A percentile compares a stretch with the other conserved stretches of the same genome.
Evolutionary conservation across 208 protist species (phyloP).

Genomic region (Trypanosoma cruzi): DNA sequence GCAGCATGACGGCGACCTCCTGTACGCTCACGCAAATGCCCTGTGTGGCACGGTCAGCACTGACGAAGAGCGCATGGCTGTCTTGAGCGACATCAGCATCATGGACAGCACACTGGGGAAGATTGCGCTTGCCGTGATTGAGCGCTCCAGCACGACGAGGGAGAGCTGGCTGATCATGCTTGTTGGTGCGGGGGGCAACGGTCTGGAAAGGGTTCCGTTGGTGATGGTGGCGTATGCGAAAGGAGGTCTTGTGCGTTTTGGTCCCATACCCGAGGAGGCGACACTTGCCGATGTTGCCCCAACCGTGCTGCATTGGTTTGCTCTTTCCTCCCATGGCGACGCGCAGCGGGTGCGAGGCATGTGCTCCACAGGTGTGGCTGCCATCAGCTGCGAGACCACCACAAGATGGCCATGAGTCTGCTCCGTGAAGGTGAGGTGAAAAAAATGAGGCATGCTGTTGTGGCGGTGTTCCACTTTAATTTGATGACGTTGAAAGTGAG

Average conservation of each 20-base stretch:
- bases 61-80: constrained; percentile 24
- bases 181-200: constrained; percentile 46
- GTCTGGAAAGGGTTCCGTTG: constrained; percentile 39
- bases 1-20: constrained; percentile 41
- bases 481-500: too few species aligned
- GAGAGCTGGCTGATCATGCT: constrained; percentile 82
- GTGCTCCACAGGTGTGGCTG: constrained; percentile 53
- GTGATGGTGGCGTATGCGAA: constrained; percentile 57
- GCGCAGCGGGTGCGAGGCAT: constrained; percentile 44
- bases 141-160: constrained; percentile 34
- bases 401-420: constrained; percentile 15
- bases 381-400: constrained; percentile 48
- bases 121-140: constrained; percentile 43
- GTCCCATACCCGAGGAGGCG: constrained; percentile 22
- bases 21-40: constrained; percentile 58
- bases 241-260: constrained; percentile 57
- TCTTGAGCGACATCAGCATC: constrained; percentile 65
- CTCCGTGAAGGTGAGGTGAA: neutral
- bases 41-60: constrained; percentile 11
- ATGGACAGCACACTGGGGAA: constrained; percentile 64
- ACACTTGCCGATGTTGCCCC: constrained; percentile 41
- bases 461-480: too few species aligned
- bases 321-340: neutral
- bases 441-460: neutral
- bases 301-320: constrained; percentile 73